Evolutionary conservation across 306 rosid species (phyloP), one percentile per base, ranked within the genome.

Genomic region (Lathyrus tuberosus): DNA sequence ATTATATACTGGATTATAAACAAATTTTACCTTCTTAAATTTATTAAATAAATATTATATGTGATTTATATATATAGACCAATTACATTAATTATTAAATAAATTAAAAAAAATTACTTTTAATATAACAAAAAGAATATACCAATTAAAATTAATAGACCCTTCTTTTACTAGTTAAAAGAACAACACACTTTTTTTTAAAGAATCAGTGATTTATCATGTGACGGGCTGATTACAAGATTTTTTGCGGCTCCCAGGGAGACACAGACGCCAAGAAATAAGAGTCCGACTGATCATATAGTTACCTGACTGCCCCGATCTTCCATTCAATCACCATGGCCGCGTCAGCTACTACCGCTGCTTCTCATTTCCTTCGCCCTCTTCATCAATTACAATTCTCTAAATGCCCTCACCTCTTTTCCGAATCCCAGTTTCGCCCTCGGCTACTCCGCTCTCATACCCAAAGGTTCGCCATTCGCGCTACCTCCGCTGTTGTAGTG

Each of bases 401-500:
- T 8, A 86, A 83, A 64, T 62, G 66, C 65, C 82, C 86, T 22
- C 77, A 2, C 46, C 70, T 86, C 13, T 33, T 59, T 65, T 64
- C 48, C 22, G 44, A 77, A 73, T 56, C 70, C 66, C 89, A 47
- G 5, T 60, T 79, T 63, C 75, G 65, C 76, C 79, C 79, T 77
- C 24, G 47, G 4, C 71, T 6, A 57, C 44, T 63, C 17, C 62
- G 38, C 67, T 70, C 28, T 43, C 67, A 42, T 6, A 30, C 76
- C 54, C 66, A 7, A 9, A 26, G 28, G 22, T 31, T 85, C 73
- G 16, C 84, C 64, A 62, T 80, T 59, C 80, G 81, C 8, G 90
- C 92, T 4, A 86, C 72, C 79, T 70, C 91, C 2, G 28, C 82
- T 4, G 40, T 81, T 54, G 74, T 75, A 43, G 48, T 71, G 2